Evolutionary conservation across 805 yeast genomes (phyloP), one percentile per base, ranked within the genome.

Genomic region (Sugiyamaella boreocaroliniensis): DNA sequence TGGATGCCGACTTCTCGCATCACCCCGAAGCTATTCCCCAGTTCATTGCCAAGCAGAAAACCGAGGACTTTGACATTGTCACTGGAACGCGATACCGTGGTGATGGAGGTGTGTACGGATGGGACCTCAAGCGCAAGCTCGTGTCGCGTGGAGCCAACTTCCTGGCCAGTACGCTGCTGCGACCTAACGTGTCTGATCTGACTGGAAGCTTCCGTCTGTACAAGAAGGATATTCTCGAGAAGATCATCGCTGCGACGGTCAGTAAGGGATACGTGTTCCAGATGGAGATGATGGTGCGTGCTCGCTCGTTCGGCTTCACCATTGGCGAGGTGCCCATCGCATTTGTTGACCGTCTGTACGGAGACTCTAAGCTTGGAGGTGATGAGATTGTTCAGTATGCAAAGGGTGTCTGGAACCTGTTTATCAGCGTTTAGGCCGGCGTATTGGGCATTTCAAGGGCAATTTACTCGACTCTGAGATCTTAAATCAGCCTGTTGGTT

Each of bases 251-350:
- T 47, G 85, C 76, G 54, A 84, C 90, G 47, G 76, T 78, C 64
- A 80, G 86, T 40, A 85, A 85, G 71, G 92, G 92, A 49, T 85
- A 85, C 62, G 92, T 85, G 43, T 85, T 85, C 79, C 92, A 85
- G 71, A 85, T 85, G 92, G 92, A 85, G 70, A 84, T 85, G 89
- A 83, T 85, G 80, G 92, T 85, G 20, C 79, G 92, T 60, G 92
- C 92, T 42, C 77, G 86, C 65, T 74, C 83, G n/a, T 70, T 82
- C 66, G 84, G 83, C n/a, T 82, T 77, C 70, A 74, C 79, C 15
- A 83, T 85, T 60, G 90, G 85, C 29, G 92, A 85, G 67, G 89
- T 84, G 32, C 90, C 90, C 47, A 85, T 85, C 60, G 77, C 81
- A 56, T 85, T 85, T 63, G 92, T 85, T 42, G 92, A 85, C 69